Conservation (phyloP, 78 protist genomes). For the Dictyostelium capitatum region DNA sequence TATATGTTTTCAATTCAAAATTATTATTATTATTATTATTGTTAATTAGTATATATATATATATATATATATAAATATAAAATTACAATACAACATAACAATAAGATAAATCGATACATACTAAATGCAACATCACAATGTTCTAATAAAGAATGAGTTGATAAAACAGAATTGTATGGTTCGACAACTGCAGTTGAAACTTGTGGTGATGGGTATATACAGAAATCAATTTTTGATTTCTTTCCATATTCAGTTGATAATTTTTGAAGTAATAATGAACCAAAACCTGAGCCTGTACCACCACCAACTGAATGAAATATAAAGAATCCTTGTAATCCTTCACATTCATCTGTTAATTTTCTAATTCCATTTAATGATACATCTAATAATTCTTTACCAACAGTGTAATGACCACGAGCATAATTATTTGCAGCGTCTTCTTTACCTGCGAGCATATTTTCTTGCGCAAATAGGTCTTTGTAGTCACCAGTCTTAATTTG, state of each 20-base stretch:
- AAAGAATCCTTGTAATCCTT: conserved; percentile 98
- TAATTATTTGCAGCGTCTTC: conserved; percentile 99
- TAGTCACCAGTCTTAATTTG: conserved; percentile 97
- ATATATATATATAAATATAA: background rate
- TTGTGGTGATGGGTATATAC: conserved; percentile 97
- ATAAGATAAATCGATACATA: background rate
- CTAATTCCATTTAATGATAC: conserved; percentile 97
- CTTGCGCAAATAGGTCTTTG: conserved; percentile 98
- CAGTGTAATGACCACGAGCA: conserved; percentile 99
- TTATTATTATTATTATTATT: background rate
- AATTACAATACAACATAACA: too few relatives aligned
- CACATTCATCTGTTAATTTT: conserved; percentile 98
- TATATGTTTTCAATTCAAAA: background rate
- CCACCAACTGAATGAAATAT: conserved; percentile 97
- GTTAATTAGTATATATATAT: background rate
- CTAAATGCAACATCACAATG: conserved; percentile 97
- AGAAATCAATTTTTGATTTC: conserved; percentile 98
- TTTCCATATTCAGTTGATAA: conserved; percentile 99
- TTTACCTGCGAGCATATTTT: conserved; percentile 98
- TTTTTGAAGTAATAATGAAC: conserved; percentile 96
- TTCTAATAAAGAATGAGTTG: conserved; percentile 97
- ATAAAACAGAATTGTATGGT: conserved; percentile 99
- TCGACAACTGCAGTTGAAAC: conserved; percentile 99
- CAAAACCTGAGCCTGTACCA: conserved; percentile 99
- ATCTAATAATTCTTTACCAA: conserved; percentile 98